Conservation (phyloP, 495 filamentous ascomycete species). For the Aspergillus steynii region DNA sequence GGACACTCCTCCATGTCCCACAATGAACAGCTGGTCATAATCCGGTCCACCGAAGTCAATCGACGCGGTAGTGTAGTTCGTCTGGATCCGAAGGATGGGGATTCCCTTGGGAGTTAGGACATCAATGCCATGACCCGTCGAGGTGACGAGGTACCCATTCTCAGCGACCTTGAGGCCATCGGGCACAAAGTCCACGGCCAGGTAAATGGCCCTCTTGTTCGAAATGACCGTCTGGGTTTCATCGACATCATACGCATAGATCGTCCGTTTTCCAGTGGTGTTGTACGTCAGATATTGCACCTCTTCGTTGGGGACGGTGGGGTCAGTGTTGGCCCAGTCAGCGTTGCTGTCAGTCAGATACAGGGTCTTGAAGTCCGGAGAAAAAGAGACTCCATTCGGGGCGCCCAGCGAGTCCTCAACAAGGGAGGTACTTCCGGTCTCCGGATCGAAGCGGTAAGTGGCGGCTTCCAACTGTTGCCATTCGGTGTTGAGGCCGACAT, state of each 20-base stretch:
- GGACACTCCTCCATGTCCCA: conserved; percentile 19
- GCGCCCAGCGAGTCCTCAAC: not conserved
- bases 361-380: not conserved
- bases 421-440: not conserved
- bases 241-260: conserved; percentile 23
- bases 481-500: not conserved
- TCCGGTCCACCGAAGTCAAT: conserved; percentile 21
- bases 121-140: conserved; percentile 23
- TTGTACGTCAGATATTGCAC: not conserved
- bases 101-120: conserved; percentile 19
- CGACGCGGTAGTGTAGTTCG: conserved; percentile 23
- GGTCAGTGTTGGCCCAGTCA: not conserved
- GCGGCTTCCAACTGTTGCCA: not conserved
- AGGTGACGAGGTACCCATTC: conserved; percentile 23
- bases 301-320: not conserved
- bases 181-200: conserved; percentile 18
- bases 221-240: conserved; percentile 12
- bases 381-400: conserved; percentile 7
- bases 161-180: conserved; percentile 26
- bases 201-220: conserved; percentile 23
- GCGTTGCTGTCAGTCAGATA: conserved; percentile 7
- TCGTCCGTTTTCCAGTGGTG: not conserved
- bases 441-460: conserved; percentile 2
- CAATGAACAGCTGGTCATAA: conserved; percentile 15
- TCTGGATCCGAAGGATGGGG: conserved; percentile 24